phyloP scores from a whole-genome alignment of 2,329 filamentous ascomycete species.

The Colletotrichum tropicale region DNA sequence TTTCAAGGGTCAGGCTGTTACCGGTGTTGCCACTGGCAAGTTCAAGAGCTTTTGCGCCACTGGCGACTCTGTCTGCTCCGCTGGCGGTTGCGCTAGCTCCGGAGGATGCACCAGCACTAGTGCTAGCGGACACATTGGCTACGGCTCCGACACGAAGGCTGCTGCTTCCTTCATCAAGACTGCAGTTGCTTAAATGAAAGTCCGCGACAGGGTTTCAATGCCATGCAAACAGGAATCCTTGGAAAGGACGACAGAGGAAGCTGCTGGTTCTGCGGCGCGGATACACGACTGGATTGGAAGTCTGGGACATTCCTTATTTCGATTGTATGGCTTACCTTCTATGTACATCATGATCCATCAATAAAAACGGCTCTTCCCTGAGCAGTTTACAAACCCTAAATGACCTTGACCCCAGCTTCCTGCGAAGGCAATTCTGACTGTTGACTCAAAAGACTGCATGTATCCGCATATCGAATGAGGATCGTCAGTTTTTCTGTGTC shows the following conservation, averaged over 20 bases:
- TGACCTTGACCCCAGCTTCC: neutral
- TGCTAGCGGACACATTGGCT: conserved; percentile 1
- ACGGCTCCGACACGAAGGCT: neutral
- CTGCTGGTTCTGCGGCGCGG: neutral
- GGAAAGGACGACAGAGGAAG: neutral
- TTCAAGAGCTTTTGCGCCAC: conserved; percentile 15
- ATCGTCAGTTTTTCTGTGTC: neutral
- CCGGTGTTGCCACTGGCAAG: neutral
- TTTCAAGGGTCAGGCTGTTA: conserved; percentile 1
- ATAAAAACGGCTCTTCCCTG: neutral
- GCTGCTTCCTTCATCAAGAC: conserved; percentile 10
- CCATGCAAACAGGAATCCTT: neutral
- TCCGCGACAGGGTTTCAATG: neutral
- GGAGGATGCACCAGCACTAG: conserved; percentile 6
- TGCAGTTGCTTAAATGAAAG: neutral
- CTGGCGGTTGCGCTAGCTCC: conserved; percentile 8
- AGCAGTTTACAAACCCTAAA: neutral
- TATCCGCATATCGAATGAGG: neutral
- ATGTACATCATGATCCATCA: neutral
- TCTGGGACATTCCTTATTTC: neutral
- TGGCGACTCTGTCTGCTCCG: neutral
- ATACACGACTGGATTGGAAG: neutral
- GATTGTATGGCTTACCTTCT: neutral
- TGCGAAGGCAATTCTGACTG: neutral
- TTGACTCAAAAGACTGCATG: neutral